A percentile compares a stretch with the other conserved stretches of the same genome.
phyloP scores from a whole-genome alignment of 2,329 filamentous ascomycete genomes.

The Colletotrichum musae region DNA sequence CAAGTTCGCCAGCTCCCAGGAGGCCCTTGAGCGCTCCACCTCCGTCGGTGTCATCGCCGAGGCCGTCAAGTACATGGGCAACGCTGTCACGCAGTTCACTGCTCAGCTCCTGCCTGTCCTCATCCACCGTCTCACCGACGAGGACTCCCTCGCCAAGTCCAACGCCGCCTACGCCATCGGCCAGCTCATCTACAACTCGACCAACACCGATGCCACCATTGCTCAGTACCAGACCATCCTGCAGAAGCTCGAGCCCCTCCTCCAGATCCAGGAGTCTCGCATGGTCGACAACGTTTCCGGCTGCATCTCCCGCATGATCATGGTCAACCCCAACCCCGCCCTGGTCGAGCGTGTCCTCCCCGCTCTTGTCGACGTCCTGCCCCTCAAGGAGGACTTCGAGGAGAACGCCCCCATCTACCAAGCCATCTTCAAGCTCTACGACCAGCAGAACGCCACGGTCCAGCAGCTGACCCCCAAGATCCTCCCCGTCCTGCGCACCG shows the following conservation, averaged over 20 bases:
- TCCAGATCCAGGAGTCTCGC: conserved; percentile 83
- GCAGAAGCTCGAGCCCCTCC: conserved; percentile 86
- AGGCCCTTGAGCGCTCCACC: conserved; percentile 89
- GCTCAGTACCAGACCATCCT: conserved; percentile 85
- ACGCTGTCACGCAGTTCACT: conserved; percentile 86
- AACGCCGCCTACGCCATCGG: conserved; percentile 95
- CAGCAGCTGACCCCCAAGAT: conserved; percentile 79
- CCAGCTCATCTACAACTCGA: conserved; percentile 85
- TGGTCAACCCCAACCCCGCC: conserved; percentile 86
- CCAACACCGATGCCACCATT: conserved; percentile 77
- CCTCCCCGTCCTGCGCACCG: conserved; percentile 79
- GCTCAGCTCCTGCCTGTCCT: conserved; percentile 82
- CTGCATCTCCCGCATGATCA: conserved; percentile 92
- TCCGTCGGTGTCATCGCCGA: conserved; percentile 94
- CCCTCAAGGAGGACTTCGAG: conserved; percentile 93
- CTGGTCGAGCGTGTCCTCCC: conserved; percentile 88
- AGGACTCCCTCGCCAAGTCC: conserved; percentile 92
- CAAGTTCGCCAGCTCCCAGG: conserved; percentile 88
- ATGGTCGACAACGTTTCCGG: conserved; percentile 94
- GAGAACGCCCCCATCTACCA: conserved; percentile 96
- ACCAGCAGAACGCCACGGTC: conserved; percentile 77
- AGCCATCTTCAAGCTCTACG: conserved; percentile 90
- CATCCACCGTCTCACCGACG: conserved; percentile 88
- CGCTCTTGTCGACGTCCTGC: conserved; percentile 82
- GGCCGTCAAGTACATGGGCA: conserved; percentile 87